A percentile compares a stretch with the other conserved stretches of the same genome.
These are phyloP conservation scores for Umbelopsis isabellina DNA, from an alignment of 192 early-diverging fungal species.

Conservation along the genomic window DNA sequence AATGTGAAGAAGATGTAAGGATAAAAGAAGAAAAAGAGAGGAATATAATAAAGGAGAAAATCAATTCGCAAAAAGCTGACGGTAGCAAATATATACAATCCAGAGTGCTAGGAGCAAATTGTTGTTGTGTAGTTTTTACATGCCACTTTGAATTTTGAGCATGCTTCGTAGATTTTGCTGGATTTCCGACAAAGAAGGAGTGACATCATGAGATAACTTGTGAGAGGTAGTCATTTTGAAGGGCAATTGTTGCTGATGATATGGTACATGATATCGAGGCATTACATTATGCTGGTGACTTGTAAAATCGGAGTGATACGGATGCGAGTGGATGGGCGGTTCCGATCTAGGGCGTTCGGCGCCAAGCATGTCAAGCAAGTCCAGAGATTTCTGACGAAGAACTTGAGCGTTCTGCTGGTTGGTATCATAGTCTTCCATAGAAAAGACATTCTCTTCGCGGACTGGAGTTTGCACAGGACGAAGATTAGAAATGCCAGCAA, in stretches of 20 bases:
- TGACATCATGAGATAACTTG: slow-evolving; percentile 25
- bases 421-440: slow-evolving; percentile 31
- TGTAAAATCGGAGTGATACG: slow-evolving; percentile 17
- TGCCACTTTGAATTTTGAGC: slow-evolving; percentile 48
- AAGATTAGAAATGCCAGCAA: slow-evolving; percentile 28
- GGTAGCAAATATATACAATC: slow-evolving; percentile 20
- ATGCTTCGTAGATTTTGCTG: slow-evolving; percentile 50
- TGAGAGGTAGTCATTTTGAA: slow-evolving; percentile 49
- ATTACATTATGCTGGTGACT: background rate
- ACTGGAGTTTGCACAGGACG: slow-evolving; percentile 34
- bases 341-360: slow-evolving; percentile 4
- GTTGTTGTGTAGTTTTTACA: background rate
- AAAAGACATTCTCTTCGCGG: slow-evolving; percentile 29
- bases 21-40: background rate
- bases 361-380: slow-evolving; percentile 15
- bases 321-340: background rate
- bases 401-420: background rate
- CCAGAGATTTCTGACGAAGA: slow-evolving; percentile 17
- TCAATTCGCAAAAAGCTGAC: background rate
- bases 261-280: slow-evolving; percentile 21
- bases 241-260: slow-evolving; percentile 34
- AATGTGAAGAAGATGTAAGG: background rate
- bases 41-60: background rate
- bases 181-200: slow-evolving; percentile 47
- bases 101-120: slow-evolving; percentile 8